Percentiles rank a stretch among this genome's conserved stretches.
Evolutionary conservation across 2,329 filamentous ascomycete genomes (phyloP).

Genomic region (Hypomyces rosellus): DNA sequence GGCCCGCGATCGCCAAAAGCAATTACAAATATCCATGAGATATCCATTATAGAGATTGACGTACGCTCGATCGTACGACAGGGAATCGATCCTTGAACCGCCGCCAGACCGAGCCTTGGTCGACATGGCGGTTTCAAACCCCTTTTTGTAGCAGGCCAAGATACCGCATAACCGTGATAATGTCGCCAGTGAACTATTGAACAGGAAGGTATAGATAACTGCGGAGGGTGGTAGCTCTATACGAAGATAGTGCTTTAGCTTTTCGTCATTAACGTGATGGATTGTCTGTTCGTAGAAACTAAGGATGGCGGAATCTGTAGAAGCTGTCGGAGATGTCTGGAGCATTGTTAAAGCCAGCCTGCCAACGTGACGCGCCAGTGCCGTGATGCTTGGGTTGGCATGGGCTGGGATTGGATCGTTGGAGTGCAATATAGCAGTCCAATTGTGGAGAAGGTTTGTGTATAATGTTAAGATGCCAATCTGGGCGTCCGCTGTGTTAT

Average conservation of each 20-base stretch:
- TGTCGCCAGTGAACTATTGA: conserved; percentile 55
- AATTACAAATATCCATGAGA: conserved; percentile 82
- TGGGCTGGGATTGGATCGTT: conserved; percentile 28
- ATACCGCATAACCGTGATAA: conserved; percentile 64
- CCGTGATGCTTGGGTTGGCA: conserved; percentile 32
- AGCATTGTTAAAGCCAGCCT: conserved; percentile 52
- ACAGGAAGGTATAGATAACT: conserved; percentile 65
- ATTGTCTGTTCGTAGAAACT: conserved; percentile 64
- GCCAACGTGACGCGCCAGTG: conserved; percentile 45
- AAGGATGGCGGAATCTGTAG: conserved; percentile 51
- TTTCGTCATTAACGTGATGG: conserved; percentile 46
- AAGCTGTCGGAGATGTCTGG: conserved; percentile 41
- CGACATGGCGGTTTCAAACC: conserved; percentile 60
- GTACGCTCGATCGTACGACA: conserved; percentile 50
- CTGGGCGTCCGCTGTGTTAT: conserved; percentile 47
- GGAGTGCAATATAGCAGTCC: conserved; percentile 42
- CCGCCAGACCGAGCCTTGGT: conserved; percentile 27
- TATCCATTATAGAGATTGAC: conserved; percentile 73
- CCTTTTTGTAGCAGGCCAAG: conserved; percentile 65
- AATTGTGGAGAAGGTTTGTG: conserved; percentile 56
- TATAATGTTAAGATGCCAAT: conserved; percentile 61
- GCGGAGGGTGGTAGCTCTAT: conserved; percentile 62
- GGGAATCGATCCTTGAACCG: conserved; percentile 25
- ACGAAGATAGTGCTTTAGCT: conserved; percentile 48
- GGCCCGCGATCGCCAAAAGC: conserved; percentile 69